Evolutionary conservation across 23 red algal species (phyloP), one percentile per base, ranked within the genome.

Genomic region (Rhodosorus marinus): DNA sequence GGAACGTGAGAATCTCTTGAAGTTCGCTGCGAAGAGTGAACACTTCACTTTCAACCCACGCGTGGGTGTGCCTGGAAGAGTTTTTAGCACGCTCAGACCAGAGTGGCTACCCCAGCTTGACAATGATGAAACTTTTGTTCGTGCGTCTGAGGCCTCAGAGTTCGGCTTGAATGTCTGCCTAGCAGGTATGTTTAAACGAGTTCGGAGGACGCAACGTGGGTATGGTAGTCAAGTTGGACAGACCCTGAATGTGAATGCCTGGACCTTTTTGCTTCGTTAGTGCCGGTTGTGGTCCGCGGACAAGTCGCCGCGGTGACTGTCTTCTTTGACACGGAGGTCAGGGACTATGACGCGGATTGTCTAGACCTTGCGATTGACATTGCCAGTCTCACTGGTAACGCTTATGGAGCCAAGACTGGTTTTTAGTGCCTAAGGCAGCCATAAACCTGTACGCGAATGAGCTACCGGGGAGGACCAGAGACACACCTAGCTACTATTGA

Each of bases 341-440:
- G 72, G 29, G 55, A 60, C 22, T 78, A 78, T 45, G 72, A 78
- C 35, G 57, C 76, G 43, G 62, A 58, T 31, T 69, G 62, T 35
- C 31, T 58, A 20, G 76, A 81, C 35, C 54, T 81, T 26, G 76
- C 76, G 25, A 47, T 53, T 48, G 45, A 64, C 20, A 50, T 82
- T 4, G 64, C 76, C 17, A 47, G 35, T 20, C 5, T 70, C 57
- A 29, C 73, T 1, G 76, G 76, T n/a, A 62, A 43, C 17, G 55
- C 64, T 1, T 82, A 57, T 54, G 76, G 63, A 25, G 64, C 54
- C n/a, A n/a, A n/a, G n/a, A n/a, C n/a, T n/a, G n/a, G n/a, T n/a
- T n/a, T n/a, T n/a, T n/a, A n/a, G n/a, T n/a, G n/a, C n/a, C n/a
- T n/a, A n/a, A n/a, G n/a, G n/a, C n/a, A n/a, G n/a, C n/a, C n/a